phyloP scores from a whole-genome alignment of 169 alveolate genomes.

The Theileria sp. region DNA sequence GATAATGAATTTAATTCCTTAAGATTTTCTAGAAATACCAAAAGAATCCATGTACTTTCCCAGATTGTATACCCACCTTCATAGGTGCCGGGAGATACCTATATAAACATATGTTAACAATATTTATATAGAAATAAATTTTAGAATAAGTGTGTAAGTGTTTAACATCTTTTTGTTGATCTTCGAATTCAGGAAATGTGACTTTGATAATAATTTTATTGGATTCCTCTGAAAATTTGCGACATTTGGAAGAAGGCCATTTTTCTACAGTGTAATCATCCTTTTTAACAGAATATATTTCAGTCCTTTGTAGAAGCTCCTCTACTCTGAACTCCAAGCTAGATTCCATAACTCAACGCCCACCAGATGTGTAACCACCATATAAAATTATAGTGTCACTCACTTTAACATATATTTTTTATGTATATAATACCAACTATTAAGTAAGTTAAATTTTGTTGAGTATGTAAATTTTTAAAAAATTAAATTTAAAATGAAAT shows the following conservation, averaged over 20 bases:
- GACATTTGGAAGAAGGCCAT: not conserved
- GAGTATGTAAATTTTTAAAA: not conserved
- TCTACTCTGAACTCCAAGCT: not conserved
- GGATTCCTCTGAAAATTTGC: not conserved
- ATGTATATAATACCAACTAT: not conserved
- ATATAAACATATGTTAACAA: not conserved
- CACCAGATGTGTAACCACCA: not conserved
- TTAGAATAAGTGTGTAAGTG: not conserved
- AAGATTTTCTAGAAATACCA: constrained; percentile 30
- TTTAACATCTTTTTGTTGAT: constrained; percentile 5
- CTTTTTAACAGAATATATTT: not conserved
- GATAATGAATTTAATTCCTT: not conserved
- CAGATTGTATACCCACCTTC: constrained; percentile 68
- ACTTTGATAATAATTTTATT: not conserved
- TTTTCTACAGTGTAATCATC: not conserved
- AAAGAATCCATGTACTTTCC: constrained; percentile 64
- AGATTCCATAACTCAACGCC: not conserved
- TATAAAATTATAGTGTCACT: not conserved
- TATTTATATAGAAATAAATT: not conserved
- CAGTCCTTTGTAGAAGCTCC: not conserved
- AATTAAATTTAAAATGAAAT: no score
- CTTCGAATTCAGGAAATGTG: not conserved
- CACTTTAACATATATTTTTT: not conserved
- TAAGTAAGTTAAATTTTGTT: not conserved
- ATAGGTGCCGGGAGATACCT: constrained; percentile 40